Percentiles rank a stretch among this genome's conserved stretches.
Evolutionary conservation across 2,329 filamentous ascomycete species (phyloP).

Genomic region (Penicillium sp.): DNA sequence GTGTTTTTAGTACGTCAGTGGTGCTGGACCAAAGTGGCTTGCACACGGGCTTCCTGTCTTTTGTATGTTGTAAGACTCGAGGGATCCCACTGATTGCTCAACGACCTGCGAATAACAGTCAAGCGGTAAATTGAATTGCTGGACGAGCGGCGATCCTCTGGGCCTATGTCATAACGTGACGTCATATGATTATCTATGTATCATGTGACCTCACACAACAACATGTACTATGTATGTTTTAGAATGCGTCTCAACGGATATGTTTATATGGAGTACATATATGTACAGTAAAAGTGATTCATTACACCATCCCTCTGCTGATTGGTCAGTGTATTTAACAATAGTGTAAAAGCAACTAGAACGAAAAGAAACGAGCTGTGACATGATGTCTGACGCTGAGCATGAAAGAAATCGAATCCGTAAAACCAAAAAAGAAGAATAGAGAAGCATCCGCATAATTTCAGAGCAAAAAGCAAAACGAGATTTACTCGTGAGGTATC

Average conservation of each 20-base stretch:
- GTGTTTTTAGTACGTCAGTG: constrained; percentile 7
- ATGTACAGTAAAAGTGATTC: not conserved
- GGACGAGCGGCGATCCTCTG: constrained; percentile 4
- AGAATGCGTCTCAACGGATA: not conserved
- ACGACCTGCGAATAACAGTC: constrained; percentile 5
- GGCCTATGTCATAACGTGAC: constrained; percentile 11
- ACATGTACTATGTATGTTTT: no score
- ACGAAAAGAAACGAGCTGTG: not conserved
- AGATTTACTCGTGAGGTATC: constrained; percentile 1
- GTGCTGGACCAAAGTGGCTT: constrained; percentile 1
- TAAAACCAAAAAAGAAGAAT: not conserved
- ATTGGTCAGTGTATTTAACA: not conserved
- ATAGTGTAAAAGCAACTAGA: not conserved
- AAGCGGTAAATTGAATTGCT: not conserved
- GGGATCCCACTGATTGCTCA: not conserved
- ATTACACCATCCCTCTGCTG: not conserved
- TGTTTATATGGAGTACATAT: not conserved
- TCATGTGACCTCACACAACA: constrained; percentile 4
- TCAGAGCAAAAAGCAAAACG: not conserved
- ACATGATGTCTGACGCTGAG: not conserved
- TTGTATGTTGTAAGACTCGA: not conserved
- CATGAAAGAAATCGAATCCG: not conserved
- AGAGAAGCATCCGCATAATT: not conserved
- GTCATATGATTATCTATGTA: not conserved
- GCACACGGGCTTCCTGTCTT: not conserved